Conservation (phyloP, 2,329 filamentous ascomycete species). For the Phyllosticta citribraziliensis region DNA sequence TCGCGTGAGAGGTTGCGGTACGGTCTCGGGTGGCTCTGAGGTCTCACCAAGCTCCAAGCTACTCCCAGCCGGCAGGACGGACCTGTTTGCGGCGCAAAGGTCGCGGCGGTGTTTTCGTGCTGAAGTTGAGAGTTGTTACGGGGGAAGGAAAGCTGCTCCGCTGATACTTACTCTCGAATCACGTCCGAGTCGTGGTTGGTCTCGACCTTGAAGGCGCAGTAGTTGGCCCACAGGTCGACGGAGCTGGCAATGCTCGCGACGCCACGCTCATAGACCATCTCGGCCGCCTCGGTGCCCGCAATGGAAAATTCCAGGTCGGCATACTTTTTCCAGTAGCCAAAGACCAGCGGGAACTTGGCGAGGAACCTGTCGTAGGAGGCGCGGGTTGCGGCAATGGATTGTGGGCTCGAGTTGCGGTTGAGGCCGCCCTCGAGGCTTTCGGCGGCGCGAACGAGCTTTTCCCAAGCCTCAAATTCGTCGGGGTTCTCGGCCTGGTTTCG, state of each 20-base stretch:
- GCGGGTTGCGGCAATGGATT: constrained; percentile 79
- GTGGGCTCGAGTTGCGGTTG: constrained; percentile 91
- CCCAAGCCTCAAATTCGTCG: constrained; percentile 92
- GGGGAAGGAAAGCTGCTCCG: constrained; percentile 10
- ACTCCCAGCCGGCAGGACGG: constrained; percentile 5
- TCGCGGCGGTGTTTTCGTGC: constrained; percentile 4
- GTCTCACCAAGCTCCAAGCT: constrained; percentile 16
- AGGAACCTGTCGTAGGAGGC: constrained; percentile 88
- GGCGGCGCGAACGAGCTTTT: constrained; percentile 75
- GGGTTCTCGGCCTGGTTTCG: constrained; percentile 51
- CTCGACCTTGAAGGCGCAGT: constrained; percentile 96
- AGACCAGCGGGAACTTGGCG: constrained; percentile 86
- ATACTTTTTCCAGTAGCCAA: constrained; percentile 99
- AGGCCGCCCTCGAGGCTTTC: constrained; percentile 85
- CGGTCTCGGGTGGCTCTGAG: constrained; percentile 15
- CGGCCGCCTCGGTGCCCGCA: constrained; percentile 88
- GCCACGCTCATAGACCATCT: constrained; percentile 96
- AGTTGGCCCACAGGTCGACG: constrained; percentile 94
- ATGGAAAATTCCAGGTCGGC: constrained; percentile 96
- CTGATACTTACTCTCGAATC: constrained; percentile 97
- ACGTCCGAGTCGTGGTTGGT: constrained; percentile 89
- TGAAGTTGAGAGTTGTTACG: constrained; percentile 8
- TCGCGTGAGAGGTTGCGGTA: constrained; percentile 12
- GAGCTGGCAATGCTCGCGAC: constrained; percentile 88
- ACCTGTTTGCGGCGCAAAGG: constrained; percentile 2